Evolutionary conservation across 1,139 yeast genomes (phyloP), one percentile per base, ranked within the genome.

Genomic region (Kodamaea arcana): DNA sequence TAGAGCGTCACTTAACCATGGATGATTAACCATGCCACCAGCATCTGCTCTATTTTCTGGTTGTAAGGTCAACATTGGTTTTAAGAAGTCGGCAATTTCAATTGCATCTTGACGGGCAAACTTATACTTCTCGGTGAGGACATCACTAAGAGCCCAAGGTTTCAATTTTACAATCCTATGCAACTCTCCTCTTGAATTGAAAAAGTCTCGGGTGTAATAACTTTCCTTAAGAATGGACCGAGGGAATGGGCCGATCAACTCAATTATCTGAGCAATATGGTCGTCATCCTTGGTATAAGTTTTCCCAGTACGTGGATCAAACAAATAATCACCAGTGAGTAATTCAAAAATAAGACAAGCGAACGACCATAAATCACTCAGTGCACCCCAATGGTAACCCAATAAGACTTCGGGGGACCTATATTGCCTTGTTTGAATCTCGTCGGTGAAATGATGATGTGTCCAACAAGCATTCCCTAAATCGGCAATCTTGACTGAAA

Each of bases 61-160:
- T 50, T 77, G 80, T 18, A 83, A 58, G 11, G 72, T 60, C 30
- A 87, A 66, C 92, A 87, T 82, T 14, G 94, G 92, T 35, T 70
- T 54, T 42, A 87, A 61, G 47, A 87, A 84, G 42, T 65, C 72
- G 32, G 60, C 47, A 31, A 68, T 56, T 23, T 64, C 66, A 12
- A 50, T 42, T 33, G 67, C 69, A 35, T 62, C 60, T 24, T 43
- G 46, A 27, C 41, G 44, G 13, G 58, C 45, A 37, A 68, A 65
- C 35, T 64, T 63, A 44, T 68, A 68, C 45, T 68, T 70, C 43
- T 70, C 75, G 28, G 59, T 54, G 37, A 70, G 55, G 4, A 70
- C 75, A 40, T 68, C 73, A 41, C 66, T 65, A 40, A 70, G 57
- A 1, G 69, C 68, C 76, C 76, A 70, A 3, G 75, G 74, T 47